These are phyloP conservation scores for Verticillium isaacii DNA, from an alignment of 2,329 filamentous ascomycete species.

Conservation along the genomic window DNA sequence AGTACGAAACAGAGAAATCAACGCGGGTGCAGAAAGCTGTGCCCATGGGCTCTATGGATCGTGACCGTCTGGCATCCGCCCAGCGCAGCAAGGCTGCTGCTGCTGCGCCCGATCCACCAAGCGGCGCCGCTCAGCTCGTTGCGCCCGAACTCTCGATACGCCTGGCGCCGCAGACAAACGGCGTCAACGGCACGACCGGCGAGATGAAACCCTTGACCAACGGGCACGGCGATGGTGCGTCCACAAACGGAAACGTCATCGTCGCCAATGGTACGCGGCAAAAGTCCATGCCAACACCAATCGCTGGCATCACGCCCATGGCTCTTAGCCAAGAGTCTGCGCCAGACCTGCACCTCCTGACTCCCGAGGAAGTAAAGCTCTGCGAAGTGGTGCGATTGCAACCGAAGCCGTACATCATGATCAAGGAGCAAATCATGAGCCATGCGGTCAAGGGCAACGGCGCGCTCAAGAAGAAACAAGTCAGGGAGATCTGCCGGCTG, in stretches of 20 bases:
- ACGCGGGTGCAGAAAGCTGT: slow-evolving; percentile 63
- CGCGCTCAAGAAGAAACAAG: slow-evolving; percentile 87
- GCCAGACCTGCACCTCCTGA: slow-evolving; percentile 80
- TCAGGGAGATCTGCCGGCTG: slow-evolving; percentile 77
- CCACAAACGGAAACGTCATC: slow-evolving; percentile 32
- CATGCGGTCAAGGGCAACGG: slow-evolving; percentile 89
- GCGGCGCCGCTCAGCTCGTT: slow-evolving; percentile 71
- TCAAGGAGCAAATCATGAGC: slow-evolving; percentile 89
- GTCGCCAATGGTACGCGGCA: slow-evolving; percentile 37
- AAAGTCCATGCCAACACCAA: slow-evolving; percentile 49
- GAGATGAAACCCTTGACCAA: slow-evolving; percentile 51
- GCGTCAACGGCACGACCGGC: slow-evolving; percentile 33
- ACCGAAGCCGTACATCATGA: slow-evolving; percentile 90
- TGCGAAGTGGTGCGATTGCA: slow-evolving; percentile 81
- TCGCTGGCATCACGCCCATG: slow-evolving; percentile 59
- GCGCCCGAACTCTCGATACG: slow-evolving; percentile 71
- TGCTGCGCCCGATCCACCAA: slow-evolving; percentile 60
- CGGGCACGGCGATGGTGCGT: slow-evolving; percentile 42
- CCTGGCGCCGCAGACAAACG: slow-evolving; percentile 27
- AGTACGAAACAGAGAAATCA: slow-evolving; percentile 87
- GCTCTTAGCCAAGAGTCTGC: slow-evolving; percentile 70
- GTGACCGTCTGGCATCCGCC: slow-evolving; percentile 67
- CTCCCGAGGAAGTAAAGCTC: slow-evolving; percentile 76
- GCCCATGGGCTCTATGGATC: slow-evolving; percentile 78
- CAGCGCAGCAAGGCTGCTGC: slow-evolving; percentile 65